Percentiles rank a stretch among this genome's conserved stretches.
phyloP scores from a whole-genome alignment of 495 filamentous ascomycete species.

The Penicillium lividum region DNA sequence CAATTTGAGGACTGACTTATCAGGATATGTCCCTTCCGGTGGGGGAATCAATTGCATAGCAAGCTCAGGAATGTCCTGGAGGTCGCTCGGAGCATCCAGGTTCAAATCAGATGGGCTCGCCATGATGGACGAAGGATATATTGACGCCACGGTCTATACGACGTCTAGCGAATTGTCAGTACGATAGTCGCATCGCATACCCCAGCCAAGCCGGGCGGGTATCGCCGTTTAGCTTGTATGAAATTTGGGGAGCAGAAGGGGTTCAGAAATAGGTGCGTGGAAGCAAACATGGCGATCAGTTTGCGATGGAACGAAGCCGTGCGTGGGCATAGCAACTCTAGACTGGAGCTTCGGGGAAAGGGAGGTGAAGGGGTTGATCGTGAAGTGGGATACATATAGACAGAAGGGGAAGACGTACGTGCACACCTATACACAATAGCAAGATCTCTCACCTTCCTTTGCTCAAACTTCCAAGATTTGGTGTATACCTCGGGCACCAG shows the following conservation, averaged over 20 bases:
- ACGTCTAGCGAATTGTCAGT: conserved; percentile 4
- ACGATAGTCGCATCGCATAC: background rate
- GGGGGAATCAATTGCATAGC: conserved; percentile 47
- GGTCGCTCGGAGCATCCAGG: conserved; percentile 49
- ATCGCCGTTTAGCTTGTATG: conserved; percentile 3
- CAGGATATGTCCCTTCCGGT: conserved; percentile 47
- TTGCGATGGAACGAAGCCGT: conserved; percentile 29
- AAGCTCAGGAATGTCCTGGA: conserved; percentile 51
- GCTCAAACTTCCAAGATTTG: background rate
- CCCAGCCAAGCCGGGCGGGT: background rate
- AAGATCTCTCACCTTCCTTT: background rate
- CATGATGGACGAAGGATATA: conserved; percentile 30
- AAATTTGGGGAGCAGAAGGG: conserved; percentile 15
- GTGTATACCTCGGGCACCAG: conserved; percentile 14
- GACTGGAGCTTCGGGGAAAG: conserved; percentile 8
- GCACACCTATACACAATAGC: background rate
- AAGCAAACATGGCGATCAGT: conserved; percentile 35
- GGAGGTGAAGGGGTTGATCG: conserved; percentile 1
- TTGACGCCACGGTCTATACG: conserved; percentile 16
- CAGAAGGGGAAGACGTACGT: background rate
- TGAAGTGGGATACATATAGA: background rate
- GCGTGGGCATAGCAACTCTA: conserved; percentile 41
- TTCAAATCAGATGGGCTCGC: conserved; percentile 47
- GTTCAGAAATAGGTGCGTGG: conserved; percentile 45
- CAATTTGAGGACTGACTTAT: conserved; percentile 36